Evolutionary conservation across 2,329 filamentous ascomycete species (phyloP), one percentile per base, ranked within the genome.

Genomic region (Hypoxylon sp.): DNA sequence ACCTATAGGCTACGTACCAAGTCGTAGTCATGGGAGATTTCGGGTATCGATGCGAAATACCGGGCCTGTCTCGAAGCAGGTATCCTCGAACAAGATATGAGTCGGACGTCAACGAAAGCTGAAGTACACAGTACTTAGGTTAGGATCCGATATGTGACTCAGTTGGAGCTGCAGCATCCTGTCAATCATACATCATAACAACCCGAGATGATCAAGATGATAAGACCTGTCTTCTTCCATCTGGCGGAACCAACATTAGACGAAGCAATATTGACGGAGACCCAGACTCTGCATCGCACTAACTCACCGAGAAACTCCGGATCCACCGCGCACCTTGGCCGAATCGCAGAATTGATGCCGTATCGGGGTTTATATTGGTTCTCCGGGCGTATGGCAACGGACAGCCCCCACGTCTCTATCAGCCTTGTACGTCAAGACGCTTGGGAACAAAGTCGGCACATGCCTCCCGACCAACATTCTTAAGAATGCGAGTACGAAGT

Each of bases 391-490:
- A 48, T 60, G 55, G 11, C 19, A 28, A 32, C 45, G 43, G 28
- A 17, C 14, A 23, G 11, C 56, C 65, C 65, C 65, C 58, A 56
- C 62, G 53, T 17, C 32, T 19, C 38, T 49, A 48, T 61, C 66
- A 68, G 66, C 66, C 62, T 61, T 65, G 62, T 65, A 65, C 62
- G 61, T 65, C 57, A 65, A 62, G 25, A 11, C 28, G n/a, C 45
- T 46, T 34, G 53, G 50, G 50, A 34, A 43, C 28, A 67, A 48
- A 49, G 28, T 58, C 41, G 43, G 51, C 34, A 51, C 43, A 36
- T 50, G 19, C 23, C 19, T 11, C 50, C 5, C 13, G 32, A 21
- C 50, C 17, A 30, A 56, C 23, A 30, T 25, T n/a, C n/a, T n/a
- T n/a, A 32, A 21, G 19, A 21, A 19, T 25, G 41, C 53, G 41